phyloP scores from a whole-genome alignment of 2,329 filamentous ascomycete species.

The Epichloe typhina region DNA sequence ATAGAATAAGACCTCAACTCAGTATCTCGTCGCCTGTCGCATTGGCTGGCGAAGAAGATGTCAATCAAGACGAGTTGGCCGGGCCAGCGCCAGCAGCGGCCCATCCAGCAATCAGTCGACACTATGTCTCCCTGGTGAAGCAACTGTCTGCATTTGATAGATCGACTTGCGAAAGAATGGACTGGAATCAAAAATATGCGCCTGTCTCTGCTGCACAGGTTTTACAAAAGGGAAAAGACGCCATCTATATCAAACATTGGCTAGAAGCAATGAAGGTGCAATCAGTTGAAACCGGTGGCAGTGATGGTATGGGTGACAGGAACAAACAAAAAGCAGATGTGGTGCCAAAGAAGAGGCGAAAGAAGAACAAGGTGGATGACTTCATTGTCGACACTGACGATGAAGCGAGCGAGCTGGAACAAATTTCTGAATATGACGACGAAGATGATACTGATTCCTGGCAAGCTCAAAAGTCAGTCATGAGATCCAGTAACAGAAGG shows the following conservation, averaged over 20 bases:
- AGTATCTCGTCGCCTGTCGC: constrained; percentile 14
- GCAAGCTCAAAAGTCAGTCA: constrained; percentile 37
- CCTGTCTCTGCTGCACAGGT: constrained; percentile 57
- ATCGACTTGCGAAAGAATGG: constrained; percentile 55
- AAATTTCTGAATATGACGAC: constrained; percentile 49
- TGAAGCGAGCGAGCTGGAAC: constrained; percentile 55
- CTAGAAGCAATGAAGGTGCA: constrained; percentile 62
- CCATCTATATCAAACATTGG: constrained; percentile 65
- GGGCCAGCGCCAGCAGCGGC: constrained; percentile 10
- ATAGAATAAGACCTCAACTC: constrained; percentile 33
- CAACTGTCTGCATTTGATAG: constrained; percentile 68
- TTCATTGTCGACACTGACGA: constrained; percentile 74
- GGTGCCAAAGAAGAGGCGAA: constrained; percentile 46
- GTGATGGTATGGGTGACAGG: constrained; percentile 19
- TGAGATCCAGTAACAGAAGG: constrained; percentile 29
- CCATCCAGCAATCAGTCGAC: constrained; percentile 45
- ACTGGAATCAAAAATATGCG: constrained; percentile 79
- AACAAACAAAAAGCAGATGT: constrained; percentile 16
- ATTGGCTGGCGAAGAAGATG: constrained; percentile 8
- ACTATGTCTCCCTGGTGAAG: constrained; percentile 47
- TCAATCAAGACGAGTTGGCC: constrained; percentile 24
- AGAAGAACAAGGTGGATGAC: constrained; percentile 61
- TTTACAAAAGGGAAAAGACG: constrained; percentile 61
- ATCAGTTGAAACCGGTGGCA: constrained; percentile 52
- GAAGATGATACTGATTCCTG: constrained; percentile 32